These are phyloP conservation scores for Candida frijolesensis DNA, from an alignment of 1,139 yeast species.

Conservation along the genomic window DNA sequence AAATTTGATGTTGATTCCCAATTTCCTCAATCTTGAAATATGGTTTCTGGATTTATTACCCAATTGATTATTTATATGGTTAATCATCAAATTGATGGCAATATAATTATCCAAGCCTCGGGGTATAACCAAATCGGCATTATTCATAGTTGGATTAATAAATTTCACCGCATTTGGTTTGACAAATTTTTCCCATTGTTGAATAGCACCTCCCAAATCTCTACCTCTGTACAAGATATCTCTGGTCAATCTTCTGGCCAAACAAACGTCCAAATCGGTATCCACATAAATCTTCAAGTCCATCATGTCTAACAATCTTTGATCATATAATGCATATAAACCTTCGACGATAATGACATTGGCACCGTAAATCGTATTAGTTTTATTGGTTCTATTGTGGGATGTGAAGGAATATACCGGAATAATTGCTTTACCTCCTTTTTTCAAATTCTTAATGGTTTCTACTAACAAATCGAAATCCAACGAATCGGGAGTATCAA, in stretches of 20 bases:
- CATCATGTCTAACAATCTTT: constrained; percentile 70
- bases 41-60: constrained; percentile 66
- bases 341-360: constrained; percentile 93
- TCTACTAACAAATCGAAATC: constrained; percentile 74
- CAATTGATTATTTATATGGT: constrained; percentile 77
- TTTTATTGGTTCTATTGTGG: constrained; percentile 73
- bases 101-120: constrained; percentile 81
- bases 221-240: constrained; percentile 87
- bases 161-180: constrained; percentile 86
- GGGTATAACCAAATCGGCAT: constrained; percentile 87
- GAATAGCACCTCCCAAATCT: constrained; percentile 76
- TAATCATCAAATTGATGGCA: constrained; percentile 78
- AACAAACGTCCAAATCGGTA: constrained; percentile 89
- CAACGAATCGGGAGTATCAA: constrained; percentile 81
- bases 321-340: constrained; percentile 77
- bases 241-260: constrained; percentile 83
- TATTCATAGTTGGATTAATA: constrained; percentile 75
- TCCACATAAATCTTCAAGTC: constrained; percentile 90
- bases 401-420: constrained; percentile 83
- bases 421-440: constrained; percentile 58
- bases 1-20: constrained; percentile 47
- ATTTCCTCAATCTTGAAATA: constrained; percentile 54
- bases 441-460: constrained; percentile 65
- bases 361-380: constrained; percentile 86
- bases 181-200: constrained; percentile 89